Evolutionary conservation across 2,329 filamentous ascomycete genomes (phyloP), one percentile per base, ranked within the genome.

Genomic region (Penicillium fuscoglaucum): DNA sequence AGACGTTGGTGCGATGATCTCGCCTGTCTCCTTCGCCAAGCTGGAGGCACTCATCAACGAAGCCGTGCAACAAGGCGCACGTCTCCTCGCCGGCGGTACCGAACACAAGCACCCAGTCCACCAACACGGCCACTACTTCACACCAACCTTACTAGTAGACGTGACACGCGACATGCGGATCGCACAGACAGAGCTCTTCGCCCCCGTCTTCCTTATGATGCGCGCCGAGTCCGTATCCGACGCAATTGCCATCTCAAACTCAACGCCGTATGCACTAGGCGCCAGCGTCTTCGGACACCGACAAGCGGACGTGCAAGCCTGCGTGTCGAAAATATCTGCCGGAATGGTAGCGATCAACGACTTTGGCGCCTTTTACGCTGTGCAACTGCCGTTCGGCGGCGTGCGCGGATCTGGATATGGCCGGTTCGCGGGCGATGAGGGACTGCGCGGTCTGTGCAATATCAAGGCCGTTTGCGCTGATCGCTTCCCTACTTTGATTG

Each of bases 341-440:
- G 95, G 95, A 45, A 97, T 96, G 90, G 90, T 98, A 0, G 87
- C 91, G 26, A 85, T 99, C 66, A 99, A 99, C 73, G 95, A 99
- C 78, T 99, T 99, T 70, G 95, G 88, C 21, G 89, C 87, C 29
- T 97, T 87, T 75, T 99, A 99, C 72, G 91, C 93, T 52, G 93
- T 96, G 8, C 92, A 96, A 76, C 79, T 99, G 40, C 95, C 95
- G 0, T 99, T 99, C 75, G 95, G 95, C 39, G 95, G 93, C 54
- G 87, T 90, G n/a, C 87, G 85, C 58, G 93, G 92, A 1, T 96
- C 90, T 26, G 95, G 90, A 0, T 98, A 98, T 73, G 95, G 95
- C 1, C 84, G 93, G 3, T 99, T 99, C 76, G 93, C 91, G 0
- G 95, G 92, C 26, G 87, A 90, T 64, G 95, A 99, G 73, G 95